Evolutionary conservation across 208 protist genomes (phyloP), one percentile per base, ranked within the genome.

Genomic region (Lotmaria passim): DNA sequence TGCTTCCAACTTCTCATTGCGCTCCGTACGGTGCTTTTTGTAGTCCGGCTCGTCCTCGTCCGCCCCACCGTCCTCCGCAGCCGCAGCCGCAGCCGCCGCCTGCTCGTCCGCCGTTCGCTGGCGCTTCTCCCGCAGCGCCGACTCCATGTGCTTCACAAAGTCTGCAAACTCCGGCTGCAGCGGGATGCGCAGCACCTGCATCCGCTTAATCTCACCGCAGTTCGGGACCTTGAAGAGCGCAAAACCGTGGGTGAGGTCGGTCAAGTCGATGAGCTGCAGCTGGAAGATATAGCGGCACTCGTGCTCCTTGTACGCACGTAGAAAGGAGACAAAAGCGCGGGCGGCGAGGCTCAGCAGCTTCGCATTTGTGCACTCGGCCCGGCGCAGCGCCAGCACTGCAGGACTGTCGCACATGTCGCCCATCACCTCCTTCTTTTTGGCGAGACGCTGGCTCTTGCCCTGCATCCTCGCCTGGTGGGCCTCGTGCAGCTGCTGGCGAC

Each of bases 281-380:
- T 92, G 87, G 72, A 98, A 98, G 70, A 98, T 97, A 85, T 97
- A 97, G 43, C 91, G 79, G 64, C 88, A 95, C 75, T 96, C 90
- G 73, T 98, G 96, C 71, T 98, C 93, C 79, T 97, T 97, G 87
- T 98, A 98, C 1, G 91, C 94, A 30, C 94, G 91, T 60, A 98
- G 85, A 75, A 95, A 98, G 7, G 89, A 95, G 19, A 97, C 90
- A 64, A 97, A 97, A 30, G 96, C 96, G 14, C 91, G 78, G 12
- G 84, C 59, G 39, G 86, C 90, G 46, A 96, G 78, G 26, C 86
- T 88, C 34, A 96, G 55, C 43, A 98, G 63, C 72, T 91, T 93
- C 41, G 80, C 81, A 57, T 93, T 77, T 30, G 75, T 36, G 39
- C 77, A 63, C 36, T 65, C 89, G 23, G 78, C 81, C 26, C 86